Conservation (phyloP, 306 rosid genomes). For the Glycyrrhiza uralensis region DNA sequence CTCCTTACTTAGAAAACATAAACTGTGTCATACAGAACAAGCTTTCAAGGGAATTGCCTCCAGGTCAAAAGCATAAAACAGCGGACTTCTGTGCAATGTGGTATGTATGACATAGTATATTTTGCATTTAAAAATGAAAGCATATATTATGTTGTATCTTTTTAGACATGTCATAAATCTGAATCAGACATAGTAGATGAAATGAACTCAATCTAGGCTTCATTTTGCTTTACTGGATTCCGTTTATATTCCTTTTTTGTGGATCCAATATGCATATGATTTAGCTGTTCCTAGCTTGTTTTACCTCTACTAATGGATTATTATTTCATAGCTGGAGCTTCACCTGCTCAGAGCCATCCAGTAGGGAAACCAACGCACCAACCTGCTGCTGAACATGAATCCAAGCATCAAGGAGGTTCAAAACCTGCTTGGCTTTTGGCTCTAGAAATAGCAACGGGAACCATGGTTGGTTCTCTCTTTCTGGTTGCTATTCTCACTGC, state of each 20-base stretch:
- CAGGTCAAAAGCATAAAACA: conserved; percentile 55
- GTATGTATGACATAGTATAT: conserved; percentile 36
- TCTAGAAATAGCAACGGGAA: conserved; percentile 76
- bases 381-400: conserved; percentile 24
- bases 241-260: background rate
- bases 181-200: background rate
- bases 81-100: conserved; percentile 66
- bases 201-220: background rate
- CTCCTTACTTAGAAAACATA: background rate
- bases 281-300: background rate
- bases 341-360: conserved; percentile 50
- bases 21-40: conserved; percentile 50
- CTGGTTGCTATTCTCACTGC: conserved; percentile 70
- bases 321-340: conserved; percentile 46
- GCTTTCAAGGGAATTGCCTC: conserved; percentile 96
- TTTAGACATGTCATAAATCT: background rate
- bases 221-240: background rate
- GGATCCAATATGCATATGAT: background rate
- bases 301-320: conserved; percentile 24
- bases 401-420: conserved; percentile 58
- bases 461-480: conserved; percentile 67
- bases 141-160: background rate
- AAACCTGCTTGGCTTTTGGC: conserved; percentile 90
- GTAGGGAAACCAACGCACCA: conserved; percentile 37
- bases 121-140: background rate